Base-by-base conservation (phyloP, 2,329 filamentous ascomycete genomes). In the Aspergillus fijiensis region DNA sequence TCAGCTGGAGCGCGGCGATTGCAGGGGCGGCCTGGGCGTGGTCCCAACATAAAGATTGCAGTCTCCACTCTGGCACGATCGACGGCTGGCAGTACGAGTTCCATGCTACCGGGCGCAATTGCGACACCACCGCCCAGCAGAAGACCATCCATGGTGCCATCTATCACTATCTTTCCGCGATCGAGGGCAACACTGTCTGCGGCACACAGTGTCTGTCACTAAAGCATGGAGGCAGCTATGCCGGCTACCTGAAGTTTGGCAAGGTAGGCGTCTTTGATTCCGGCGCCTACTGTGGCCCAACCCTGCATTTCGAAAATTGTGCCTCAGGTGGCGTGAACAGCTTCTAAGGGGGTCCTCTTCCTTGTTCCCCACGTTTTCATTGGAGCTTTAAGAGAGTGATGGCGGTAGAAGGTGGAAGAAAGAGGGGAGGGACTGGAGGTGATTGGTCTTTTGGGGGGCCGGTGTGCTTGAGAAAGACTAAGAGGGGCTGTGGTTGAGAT, bases 91-190 rank as follows among this genome's bases (percentile, higher is more conserved):
- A 19, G 14, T 42, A 42, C 5, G 16, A 42, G 5, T 60, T 39
- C 45, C 21, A 57, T 21, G 47, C 61, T 21, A 23, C 58, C 14
- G 45, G 59, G 19, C 42, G 49, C 3, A 39, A 59, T 29, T 64
- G 62, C 49, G 58, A 58, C 16, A 62, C 52, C 9, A 55, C 55
- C 12, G 33, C 55, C 29, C 47, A 60, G 42, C 51, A 55, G 10
- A 53, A 45, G 4, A 58, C 57, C 9, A 59, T 60, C n/a, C 27
- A 49, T 6, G 33, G 49, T 10, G 58, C 56, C 6, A 49, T 60
- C n/a, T 31, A 52, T n/a, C 33, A 64, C 1, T 62, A 59, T 25
- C 27, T 60, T 5, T 5, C 6, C 6, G 19, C 51, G 10, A 31
- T 23, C 12, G 33, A 62, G 4, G 33, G 51, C n/a, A 48, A 57